Evolutionary conservation across 1,284 basidiomycete genomes (phyloP).

Genomic region (Mycena citricolor): DNA sequence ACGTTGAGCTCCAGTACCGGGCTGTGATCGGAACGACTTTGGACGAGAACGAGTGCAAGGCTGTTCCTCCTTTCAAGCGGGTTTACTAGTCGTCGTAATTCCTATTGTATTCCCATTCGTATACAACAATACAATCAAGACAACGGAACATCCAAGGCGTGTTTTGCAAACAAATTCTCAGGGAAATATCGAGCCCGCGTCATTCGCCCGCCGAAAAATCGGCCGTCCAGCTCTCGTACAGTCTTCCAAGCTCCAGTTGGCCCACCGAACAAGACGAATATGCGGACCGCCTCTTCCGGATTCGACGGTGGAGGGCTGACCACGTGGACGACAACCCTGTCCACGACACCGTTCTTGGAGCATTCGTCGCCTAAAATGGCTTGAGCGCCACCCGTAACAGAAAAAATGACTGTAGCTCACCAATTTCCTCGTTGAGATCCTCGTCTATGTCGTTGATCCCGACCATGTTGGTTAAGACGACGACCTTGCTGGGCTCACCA

Average conservation of each 20-base stretch:
- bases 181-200: conserved; percentile 85
- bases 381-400: conserved; percentile 12
- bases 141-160: conserved; percentile 47
- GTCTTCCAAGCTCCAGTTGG: conserved; percentile 94
- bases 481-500: conserved; percentile 86
- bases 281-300: conserved; percentile 70
- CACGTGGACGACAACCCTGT: conserved; percentile 83
- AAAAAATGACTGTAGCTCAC: conserved; percentile 40
- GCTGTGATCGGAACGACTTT: conserved; percentile 83
- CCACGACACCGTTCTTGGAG: conserved; percentile 85
- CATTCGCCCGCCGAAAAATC: conserved; percentile 85
- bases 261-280: conserved; percentile 85
- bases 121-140: conserved; percentile 17
- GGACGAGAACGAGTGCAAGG: conserved; percentile 95
- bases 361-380: conserved; percentile 78
- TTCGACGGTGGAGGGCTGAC: conserved; percentile 62
- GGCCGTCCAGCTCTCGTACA: conserved; percentile 85
- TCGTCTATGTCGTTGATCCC: conserved; percentile 81
- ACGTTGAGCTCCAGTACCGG: conserved; percentile 91
- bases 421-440: conserved; percentile 84
- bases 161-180: conserved; percentile 56
- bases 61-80: conserved; percentile 86
- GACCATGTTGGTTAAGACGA: conserved; percentile 88
- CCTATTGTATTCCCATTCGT: conserved; percentile 10
- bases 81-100: conserved; percentile 56